Evolutionary conservation across 208 protist species (phyloP), one percentile per base, ranked within the genome.

Genomic region (Trypanosoma scelopori): DNA sequence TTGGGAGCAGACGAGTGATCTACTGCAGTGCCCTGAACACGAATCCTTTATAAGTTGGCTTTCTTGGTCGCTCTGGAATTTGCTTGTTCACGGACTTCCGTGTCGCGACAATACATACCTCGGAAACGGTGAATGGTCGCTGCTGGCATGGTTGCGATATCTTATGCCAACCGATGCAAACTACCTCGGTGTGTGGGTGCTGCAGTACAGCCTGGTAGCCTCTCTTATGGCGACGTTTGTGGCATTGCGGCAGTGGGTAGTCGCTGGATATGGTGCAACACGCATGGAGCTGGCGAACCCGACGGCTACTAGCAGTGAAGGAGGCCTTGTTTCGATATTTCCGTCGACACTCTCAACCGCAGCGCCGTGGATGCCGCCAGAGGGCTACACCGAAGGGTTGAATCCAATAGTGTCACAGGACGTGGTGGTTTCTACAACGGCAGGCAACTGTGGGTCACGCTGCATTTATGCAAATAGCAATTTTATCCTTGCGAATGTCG

Each of bases 281-380:
- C 76, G 79, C 9, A 70, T 91, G 48, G 87, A 93, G 73, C 56
- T 89, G 27, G 78, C 82, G 5, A 93, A 93, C 71, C 87, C 84
- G 22, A 70, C 89, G n/a, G 84, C 79, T 4, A 75, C 86, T 16
- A 61, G 82, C 58, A 81, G 50, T 52, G 61, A 80, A 25, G 87
- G 87, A 9, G 71, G 80, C 5, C 60, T 93, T 28, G 82, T 93
- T 20, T 64, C 63, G 4, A 85, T 90, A 52, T 93, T 93, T 39
- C 78, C 82, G 28, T 52, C 37, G 0, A 39, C 46, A 1, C 50
- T 50, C 32, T 52, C 35, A 79, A 81, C 71, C 81, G 78, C 70
- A 16, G 55, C 15, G 27, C 49, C 57, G 55, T 84, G 62, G 76
- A 57, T 49, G 66, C 82, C 35, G 13, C 63, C 55, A 82, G 83